phyloP scores from a whole-genome alignment of 208 protist species.

The Leishmania gerbilli region DNA sequence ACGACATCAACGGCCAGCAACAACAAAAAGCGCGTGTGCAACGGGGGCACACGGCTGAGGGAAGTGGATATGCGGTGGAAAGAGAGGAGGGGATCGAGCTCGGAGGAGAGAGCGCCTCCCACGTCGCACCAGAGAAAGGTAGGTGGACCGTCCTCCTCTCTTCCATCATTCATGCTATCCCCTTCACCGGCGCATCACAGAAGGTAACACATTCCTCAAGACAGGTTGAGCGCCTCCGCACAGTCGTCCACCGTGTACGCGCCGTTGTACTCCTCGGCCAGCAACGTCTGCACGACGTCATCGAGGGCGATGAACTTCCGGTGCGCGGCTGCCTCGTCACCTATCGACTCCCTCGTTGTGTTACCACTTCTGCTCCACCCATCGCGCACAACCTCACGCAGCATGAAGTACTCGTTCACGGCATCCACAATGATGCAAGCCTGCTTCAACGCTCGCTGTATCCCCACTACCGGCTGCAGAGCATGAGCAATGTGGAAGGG shows the following conservation, averaged over 20 bases:
- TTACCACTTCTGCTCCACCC: neutral
- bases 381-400: constrained; percentile 17
- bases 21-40: neutral
- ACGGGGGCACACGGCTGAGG: neutral
- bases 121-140: neutral
- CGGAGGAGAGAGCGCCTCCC: neutral
- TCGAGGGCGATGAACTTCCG: constrained; percentile 27
- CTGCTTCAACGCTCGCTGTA: constrained; percentile 46
- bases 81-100: neutral
- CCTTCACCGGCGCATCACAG: neutral
- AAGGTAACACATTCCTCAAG: neutral
- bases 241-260: constrained; percentile 42
- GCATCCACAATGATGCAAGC: constrained; percentile 51
- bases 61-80: neutral
- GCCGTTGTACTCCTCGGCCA: constrained; percentile 46
- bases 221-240: constrained; percentile 41
- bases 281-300: constrained; percentile 32
- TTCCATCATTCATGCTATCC: neutral
- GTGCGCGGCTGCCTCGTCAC: constrained; percentile 1
- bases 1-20: neutral
- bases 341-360: neutral
- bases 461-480: constrained; percentile 32
- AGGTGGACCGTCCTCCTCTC: neutral
- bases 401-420: constrained; percentile 47
- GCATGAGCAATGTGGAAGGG: constrained; percentile 26